Conservation (phyloP, 2,329 filamentous ascomycete species). For the Cucurbitaria berberidis region DNA sequence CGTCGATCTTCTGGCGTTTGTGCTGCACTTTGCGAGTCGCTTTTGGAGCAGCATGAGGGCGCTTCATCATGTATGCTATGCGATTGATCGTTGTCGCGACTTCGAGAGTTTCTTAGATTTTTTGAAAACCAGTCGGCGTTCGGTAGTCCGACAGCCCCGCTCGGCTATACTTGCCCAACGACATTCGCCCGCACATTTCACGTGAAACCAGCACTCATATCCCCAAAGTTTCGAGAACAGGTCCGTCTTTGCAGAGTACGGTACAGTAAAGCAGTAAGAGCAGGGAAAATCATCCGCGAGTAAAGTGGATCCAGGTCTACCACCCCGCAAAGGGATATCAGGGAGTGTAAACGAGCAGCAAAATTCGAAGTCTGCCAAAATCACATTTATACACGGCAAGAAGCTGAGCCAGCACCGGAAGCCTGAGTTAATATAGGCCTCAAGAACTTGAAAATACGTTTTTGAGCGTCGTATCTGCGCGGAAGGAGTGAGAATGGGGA, state of each 20-base stretch:
- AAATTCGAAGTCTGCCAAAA: background rate
- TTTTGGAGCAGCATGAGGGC: constrained; percentile 46
- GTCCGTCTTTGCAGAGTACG: background rate
- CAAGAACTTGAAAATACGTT: background rate
- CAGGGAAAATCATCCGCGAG: background rate
- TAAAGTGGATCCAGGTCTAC: background rate
- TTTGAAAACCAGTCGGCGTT: constrained; percentile 32
- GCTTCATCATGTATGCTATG: constrained; percentile 41
- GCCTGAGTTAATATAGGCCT: background rate
- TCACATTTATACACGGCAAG: background rate
- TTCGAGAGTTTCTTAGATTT: constrained; percentile 14
- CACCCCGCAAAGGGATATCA: background rate
- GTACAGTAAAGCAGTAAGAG: background rate
- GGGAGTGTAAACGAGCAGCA: background rate
- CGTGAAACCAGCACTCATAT: background rate
- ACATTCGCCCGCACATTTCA: constrained; percentile 8
- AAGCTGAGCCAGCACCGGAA: background rate
- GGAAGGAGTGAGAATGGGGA: constrained; percentile 70
- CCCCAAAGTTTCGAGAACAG: background rate
- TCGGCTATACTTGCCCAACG: constrained; percentile 30
- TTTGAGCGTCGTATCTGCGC: background rate
- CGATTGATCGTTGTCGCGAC: constrained; percentile 11
- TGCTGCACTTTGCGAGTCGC: constrained; percentile 48
- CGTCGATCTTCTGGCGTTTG: constrained; percentile 53
- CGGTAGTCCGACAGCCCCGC: constrained; percentile 29